Evolutionary conservation across 2,329 filamentous ascomycete species (phyloP).

Genomic region (Diplodia sapinea): DNA sequence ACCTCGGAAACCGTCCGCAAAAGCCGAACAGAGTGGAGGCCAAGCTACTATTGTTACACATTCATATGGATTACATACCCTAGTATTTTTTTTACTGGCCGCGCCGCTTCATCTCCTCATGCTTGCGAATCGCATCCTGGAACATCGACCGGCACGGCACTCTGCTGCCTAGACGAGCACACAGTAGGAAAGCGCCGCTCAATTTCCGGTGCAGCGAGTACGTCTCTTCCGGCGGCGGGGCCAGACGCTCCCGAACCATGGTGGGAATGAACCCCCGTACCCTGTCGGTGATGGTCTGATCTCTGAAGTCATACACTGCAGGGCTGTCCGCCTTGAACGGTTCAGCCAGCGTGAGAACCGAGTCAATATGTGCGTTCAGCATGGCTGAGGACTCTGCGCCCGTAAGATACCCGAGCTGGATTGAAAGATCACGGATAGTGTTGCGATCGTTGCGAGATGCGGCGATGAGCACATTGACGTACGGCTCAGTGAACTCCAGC

Average conservation of each 20-base stretch:
- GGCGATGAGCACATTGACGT: slow-evolving; percentile 79
- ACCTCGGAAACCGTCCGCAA: not conserved
- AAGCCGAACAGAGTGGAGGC: not conserved
- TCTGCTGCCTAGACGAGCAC: slow-evolving; percentile 80
- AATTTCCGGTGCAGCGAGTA: slow-evolving; percentile 95
- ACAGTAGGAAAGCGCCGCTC: slow-evolving; percentile 92
- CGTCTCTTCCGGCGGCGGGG: slow-evolving; percentile 95
- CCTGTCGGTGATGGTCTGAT: slow-evolving; percentile 95
- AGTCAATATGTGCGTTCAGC: slow-evolving; percentile 88
- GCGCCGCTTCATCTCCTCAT: slow-evolving; percentile 31
- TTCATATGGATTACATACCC: slow-evolving; percentile 1
- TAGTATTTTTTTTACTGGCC: not conserved
- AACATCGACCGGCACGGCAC: slow-evolving; percentile 86
- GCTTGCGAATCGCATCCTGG: slow-evolving; percentile 57
- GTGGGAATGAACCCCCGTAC: slow-evolving; percentile 87
- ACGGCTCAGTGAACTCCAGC: slow-evolving; percentile 76
- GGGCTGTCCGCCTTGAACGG: slow-evolving; percentile 79
- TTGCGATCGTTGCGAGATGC: slow-evolving; percentile 73
- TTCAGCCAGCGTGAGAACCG: slow-evolving; percentile 87
- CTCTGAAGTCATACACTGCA: slow-evolving; percentile 85
- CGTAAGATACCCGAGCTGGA: slow-evolving; percentile 86
- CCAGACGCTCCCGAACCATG: slow-evolving; percentile 87
- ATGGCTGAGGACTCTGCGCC: slow-evolving; percentile 85
- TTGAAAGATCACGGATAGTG: slow-evolving; percentile 70
- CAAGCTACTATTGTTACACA: slow-evolving; percentile 20